Percentiles rank a stretch among this genome's conserved stretches.
These are phyloP conservation scores for Fusarium domesticum DNA, from an alignment of 2,329 filamentous ascomycete species.

Conservation along the genomic window DNA sequence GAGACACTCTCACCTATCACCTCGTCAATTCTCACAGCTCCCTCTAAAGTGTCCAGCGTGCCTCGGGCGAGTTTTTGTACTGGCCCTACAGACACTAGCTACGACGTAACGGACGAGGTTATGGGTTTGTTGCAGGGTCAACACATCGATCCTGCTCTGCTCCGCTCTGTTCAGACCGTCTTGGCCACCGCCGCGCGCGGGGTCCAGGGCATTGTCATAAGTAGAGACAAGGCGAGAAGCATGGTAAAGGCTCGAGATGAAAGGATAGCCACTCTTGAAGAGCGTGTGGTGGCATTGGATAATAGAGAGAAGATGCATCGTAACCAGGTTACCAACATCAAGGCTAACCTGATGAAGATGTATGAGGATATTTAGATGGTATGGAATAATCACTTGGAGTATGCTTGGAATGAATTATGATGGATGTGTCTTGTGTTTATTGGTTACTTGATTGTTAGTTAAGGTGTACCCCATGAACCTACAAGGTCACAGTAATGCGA, in stretches of 20 bases:
- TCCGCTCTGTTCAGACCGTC: slow-evolving; percentile 39
- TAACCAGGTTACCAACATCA: slow-evolving; percentile 37
- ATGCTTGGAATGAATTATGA: neutral
- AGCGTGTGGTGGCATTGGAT: slow-evolving; percentile 39
- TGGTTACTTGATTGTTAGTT: neutral
- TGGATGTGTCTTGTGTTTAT: neutral
- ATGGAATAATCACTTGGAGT: neutral
- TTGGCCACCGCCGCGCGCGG: slow-evolving; percentile 56
- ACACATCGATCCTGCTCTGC: slow-evolving; percentile 37
- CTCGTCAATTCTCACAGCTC: slow-evolving; percentile 15
- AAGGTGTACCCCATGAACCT: no score
- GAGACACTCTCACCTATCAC: slow-evolving; percentile 9
- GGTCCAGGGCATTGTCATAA: slow-evolving; percentile 59
- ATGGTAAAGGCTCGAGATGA: slow-evolving; percentile 60
- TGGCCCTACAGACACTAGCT: slow-evolving; percentile 15
- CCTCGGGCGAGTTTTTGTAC: slow-evolving; percentile 12
- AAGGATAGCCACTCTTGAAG: slow-evolving; percentile 38
- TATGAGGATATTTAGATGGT: slow-evolving; percentile 32
- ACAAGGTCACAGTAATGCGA: no score
- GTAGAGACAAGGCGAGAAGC: slow-evolving; percentile 63
- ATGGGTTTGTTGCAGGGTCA: slow-evolving; percentile 48
- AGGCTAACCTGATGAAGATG: slow-evolving; percentile 37
- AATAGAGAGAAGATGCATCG: slow-evolving; percentile 32
- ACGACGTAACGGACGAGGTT: slow-evolving; percentile 46
- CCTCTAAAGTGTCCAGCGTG: slow-evolving; percentile 4